phyloP scores from a whole-genome alignment of 768 basidiomycete species.

The Tulasnella sp. region DNA sequence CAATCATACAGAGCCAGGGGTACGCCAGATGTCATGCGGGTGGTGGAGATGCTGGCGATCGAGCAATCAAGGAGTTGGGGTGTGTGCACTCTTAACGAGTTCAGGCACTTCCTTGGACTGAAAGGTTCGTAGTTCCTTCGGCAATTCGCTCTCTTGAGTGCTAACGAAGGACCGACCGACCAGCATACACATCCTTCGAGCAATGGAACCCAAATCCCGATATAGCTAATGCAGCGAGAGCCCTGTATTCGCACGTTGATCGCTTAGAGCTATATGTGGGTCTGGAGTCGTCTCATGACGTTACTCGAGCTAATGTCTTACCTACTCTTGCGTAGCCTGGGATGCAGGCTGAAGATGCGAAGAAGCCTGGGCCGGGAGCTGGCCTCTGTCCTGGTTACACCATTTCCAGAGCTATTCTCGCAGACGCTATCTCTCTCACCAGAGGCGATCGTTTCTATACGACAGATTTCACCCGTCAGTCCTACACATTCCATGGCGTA shows the following conservation, averaged over 20 bases:
- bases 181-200: slow-evolving; percentile 21
- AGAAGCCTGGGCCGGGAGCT: slow-evolving; percentile 50
- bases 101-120: slow-evolving; percentile 35
- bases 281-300: not conserved
- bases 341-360: slow-evolving; percentile 62
- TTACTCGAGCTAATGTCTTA: not conserved
- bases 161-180: no score
- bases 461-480: slow-evolving; percentile 67
- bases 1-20: slow-evolving; percentile 59
- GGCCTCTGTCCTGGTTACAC: slow-evolving; percentile 77
- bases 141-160: no score
- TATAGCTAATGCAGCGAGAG: slow-evolving; percentile 38
- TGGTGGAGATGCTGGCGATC: slow-evolving; percentile 61
- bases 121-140: slow-evolving; percentile 20
- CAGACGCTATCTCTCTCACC: slow-evolving; percentile 39
- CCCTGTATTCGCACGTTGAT: slow-evolving; percentile 60
- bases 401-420: slow-evolving; percentile 68
- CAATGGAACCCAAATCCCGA: slow-evolving; percentile 30
- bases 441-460: slow-evolving; percentile 76
- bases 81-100: slow-evolving; percentile 39
- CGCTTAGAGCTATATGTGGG: slow-evolving; percentile 68
- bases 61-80: slow-evolving; percentile 60
- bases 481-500: slow-evolving; percentile 24
- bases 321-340: slow-evolving; percentile 34
- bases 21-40: slow-evolving; percentile 47